Conservation (phyloP, 257 asterid species). For the Solanum piurae region DNA sequence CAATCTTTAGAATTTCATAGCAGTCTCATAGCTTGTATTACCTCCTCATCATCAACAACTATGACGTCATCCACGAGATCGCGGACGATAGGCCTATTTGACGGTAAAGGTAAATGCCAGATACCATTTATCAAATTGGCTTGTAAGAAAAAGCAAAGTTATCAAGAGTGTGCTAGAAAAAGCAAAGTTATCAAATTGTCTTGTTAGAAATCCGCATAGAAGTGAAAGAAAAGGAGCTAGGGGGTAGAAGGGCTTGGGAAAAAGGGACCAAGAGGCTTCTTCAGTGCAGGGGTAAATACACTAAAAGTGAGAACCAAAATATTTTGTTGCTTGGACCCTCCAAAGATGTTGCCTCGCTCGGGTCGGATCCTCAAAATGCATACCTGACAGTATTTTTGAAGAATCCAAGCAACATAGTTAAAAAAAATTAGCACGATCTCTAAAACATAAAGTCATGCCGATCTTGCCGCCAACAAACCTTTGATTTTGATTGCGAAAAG, state of each 20-base stretch:
- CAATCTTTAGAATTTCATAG: conserved; percentile 68
- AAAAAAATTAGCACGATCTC: not conserved
- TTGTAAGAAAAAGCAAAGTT: not conserved
- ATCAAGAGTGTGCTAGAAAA: not conserved
- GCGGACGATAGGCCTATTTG: conserved; percentile 75
- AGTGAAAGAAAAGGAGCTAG: not conserved
- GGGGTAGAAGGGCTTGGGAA: not conserved
- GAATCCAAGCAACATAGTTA: not conserved
- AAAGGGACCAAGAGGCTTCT: not conserved
- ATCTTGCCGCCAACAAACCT: not conserved
- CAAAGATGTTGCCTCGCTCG: not conserved
- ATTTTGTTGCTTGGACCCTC: not conserved
- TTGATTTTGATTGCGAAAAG: not conserved
- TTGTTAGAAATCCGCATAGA: not conserved
- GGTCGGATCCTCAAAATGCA: not conserved
- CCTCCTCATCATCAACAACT: conserved; percentile 62
- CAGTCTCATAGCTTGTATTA: conserved; percentile 69
- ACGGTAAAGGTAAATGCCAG: not conserved
- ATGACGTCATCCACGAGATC: conserved; percentile 79
- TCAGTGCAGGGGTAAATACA: not conserved
- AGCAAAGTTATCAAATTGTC: no score
- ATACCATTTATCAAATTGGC: not conserved
- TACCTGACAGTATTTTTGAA: not conserved
- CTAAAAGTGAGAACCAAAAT: not conserved
- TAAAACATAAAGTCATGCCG: not conserved